Base-by-base conservation (phyloP, 352 stramenopile genomes). In the Phytophthora hibernalis region DNA sequence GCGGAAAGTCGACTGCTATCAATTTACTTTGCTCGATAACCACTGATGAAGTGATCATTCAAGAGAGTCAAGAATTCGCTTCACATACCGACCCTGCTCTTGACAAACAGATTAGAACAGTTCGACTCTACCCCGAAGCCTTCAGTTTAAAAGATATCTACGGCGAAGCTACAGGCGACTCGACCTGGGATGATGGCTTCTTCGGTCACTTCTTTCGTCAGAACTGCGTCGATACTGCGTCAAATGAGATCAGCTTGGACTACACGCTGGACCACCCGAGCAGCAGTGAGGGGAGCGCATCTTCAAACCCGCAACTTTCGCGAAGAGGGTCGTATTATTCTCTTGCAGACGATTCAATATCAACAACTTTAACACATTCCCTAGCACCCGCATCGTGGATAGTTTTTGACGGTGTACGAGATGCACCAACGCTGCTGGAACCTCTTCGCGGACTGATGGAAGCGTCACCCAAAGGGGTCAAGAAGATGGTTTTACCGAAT, bases 1-100 rank as follows among this genome's bases (percentile, higher is more conserved):
- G 68, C 20, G 85, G 85, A 2, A 91, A 93, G 62, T 88, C 85
- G 13, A 91, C 70, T 11, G 76, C 77, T 15, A 75, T 91, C 15
- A 68, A 68, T 11, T 49, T 86, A 4, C 37, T 91, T 0, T 68
- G 77, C n/a, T 52, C 55, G 18, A 44, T 88, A 10, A 65, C 76
- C 28, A 42, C 54, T 4, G 52, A 40, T n/a, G 59, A 77, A 26
- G 21, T 52, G 30, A 10, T 35, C 0, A 16, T 35, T 30, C 59
- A 48, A 12, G 33, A 66, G 18, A 15, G 12, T 50, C n/a, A 7
- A 22, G 20, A 58, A 51, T 5, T 18, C 35, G 35, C 12, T 42
- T 18, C 35, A 42, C 51, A 1, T 35, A 60, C 30, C 22, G 55
- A 47, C 24, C 2, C 40, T 33, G 18, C 18, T 10, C 31, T 61